Conservation (phyloP, 331 rosid species). For the Malus hybrid region DNA sequence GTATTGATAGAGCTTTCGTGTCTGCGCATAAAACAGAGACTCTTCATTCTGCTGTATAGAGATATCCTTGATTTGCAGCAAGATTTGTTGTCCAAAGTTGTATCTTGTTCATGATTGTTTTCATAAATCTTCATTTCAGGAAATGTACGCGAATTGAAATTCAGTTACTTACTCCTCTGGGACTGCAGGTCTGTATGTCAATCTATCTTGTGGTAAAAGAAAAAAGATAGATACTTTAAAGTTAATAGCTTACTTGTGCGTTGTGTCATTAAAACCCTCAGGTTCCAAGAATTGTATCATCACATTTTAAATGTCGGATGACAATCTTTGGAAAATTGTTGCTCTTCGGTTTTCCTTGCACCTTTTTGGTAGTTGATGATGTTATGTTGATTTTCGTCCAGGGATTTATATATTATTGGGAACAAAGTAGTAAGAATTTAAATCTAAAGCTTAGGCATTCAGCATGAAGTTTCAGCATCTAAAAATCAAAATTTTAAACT, state of each 20-base stretch:
- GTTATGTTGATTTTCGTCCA: background rate
- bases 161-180: slow-evolving; percentile 81
- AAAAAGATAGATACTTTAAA: background rate
- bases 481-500: background rate
- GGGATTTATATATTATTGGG: background rate
- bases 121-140: slow-evolving; percentile 29
- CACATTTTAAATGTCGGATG: background rate
- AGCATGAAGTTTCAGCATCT: background rate
- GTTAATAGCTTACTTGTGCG: background rate
- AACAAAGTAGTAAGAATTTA: background rate
- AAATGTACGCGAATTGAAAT: slow-evolving; percentile 95
- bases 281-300: background rate
- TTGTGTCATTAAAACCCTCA: background rate
- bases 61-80: background rate
- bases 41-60: no score
- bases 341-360: background rate
- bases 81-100: background rate
- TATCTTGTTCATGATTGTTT: background rate
- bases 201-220: background rate
- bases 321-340: background rate
- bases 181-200: slow-evolving; percentile 57
- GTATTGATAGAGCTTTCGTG: no score
- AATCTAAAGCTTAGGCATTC: background rate
- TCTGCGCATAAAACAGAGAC: no score
- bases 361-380: background rate